Conservation (phyloP, 78 protist species). For the Guillardia theta region DNA sequence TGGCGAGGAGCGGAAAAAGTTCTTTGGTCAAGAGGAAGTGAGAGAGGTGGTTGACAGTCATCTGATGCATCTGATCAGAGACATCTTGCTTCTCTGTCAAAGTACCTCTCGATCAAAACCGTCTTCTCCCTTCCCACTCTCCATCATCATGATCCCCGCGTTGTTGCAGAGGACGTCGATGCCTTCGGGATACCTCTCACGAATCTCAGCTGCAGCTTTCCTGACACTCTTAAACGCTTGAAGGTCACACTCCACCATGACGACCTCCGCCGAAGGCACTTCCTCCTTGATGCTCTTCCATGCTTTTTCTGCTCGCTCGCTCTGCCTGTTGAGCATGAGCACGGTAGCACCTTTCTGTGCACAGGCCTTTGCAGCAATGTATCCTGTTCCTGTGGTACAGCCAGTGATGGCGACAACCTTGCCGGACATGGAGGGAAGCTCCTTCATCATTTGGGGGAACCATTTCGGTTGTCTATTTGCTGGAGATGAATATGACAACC, state of each 20-base stretch:
- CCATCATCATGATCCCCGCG: slow-evolving; percentile 66
- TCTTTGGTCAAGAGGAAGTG: slow-evolving; percentile 56
- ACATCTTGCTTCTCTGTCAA: no score
- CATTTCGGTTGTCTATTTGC: no score
- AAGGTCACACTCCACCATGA: not conserved
- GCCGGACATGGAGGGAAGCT: no score
- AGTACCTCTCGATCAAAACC: no score
- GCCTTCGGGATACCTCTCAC: no score
- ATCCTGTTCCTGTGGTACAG: slow-evolving; percentile 54
- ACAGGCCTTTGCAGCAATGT: not conserved
- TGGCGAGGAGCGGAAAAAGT: slow-evolving; percentile 26
- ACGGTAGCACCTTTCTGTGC: slow-evolving; percentile 11
- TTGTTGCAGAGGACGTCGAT: slow-evolving; percentile 49
- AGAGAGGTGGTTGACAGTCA: slow-evolving; percentile 46
- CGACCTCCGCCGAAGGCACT: not conserved
- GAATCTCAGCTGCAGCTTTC: not conserved
- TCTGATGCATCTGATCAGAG: no score
- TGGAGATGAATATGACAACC: no score
- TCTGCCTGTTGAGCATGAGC: slow-evolving; percentile 42
- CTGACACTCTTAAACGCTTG: not conserved
- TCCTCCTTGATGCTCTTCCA: not conserved
- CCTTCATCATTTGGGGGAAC: no score
- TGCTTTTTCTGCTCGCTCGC: not conserved
- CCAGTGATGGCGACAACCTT: slow-evolving; percentile 51
- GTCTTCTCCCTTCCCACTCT: no score